These are phyloP conservation scores for Zygosaccharomyces siamensis DNA, from an alignment of 805 yeast species.

Conservation along the genomic window DNA sequence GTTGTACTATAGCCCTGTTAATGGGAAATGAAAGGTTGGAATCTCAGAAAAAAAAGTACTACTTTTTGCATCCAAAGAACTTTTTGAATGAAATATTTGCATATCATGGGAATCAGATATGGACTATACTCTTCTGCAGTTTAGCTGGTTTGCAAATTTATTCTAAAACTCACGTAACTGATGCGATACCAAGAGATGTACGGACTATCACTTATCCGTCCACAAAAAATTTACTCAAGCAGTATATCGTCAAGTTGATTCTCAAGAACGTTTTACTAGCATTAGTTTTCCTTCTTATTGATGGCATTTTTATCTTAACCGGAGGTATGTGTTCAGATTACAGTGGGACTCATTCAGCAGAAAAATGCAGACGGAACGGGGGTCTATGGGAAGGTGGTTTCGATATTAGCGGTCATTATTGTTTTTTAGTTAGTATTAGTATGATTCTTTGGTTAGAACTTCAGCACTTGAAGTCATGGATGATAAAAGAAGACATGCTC, in stretches of 20 bases:
- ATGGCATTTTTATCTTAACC: conserved; percentile 30
- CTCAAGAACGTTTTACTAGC: conserved; percentile 25
- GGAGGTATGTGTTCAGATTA: conserved; percentile 34
- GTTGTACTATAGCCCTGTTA: conserved; percentile 18
- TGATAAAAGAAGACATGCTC: conserved; percentile 12
- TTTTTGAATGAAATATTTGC: conserved; percentile 35
- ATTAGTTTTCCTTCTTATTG: conserved; percentile 31
- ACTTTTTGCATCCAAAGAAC: conserved; percentile 28
- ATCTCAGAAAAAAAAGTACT: conserved; percentile 18
- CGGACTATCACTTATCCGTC: conserved; percentile 2
- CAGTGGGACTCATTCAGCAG: conserved; percentile 29
- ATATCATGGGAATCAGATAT: conserved; percentile 33
- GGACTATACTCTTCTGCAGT: conserved; percentile 25
- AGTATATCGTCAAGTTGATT: conserved; percentile 25
- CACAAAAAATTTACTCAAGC: conserved; percentile 12
- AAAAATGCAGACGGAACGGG: conserved; percentile 27
- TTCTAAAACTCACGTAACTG: conserved; percentile 7
- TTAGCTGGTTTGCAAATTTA: conserved; percentile 22
- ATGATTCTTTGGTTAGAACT: conserved; percentile 40
- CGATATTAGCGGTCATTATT: conserved; percentile 52
- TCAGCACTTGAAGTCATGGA: conserved; percentile 9
- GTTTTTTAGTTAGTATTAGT: conserved; percentile 42
- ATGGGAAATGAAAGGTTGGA: conserved; percentile 19
- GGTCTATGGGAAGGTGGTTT: conserved; percentile 48
- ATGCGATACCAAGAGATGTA: conserved; percentile 15